phyloP scores from a whole-genome alignment of 768 basidiomycete genomes.

The Infundibulicybe gibba region DNA sequence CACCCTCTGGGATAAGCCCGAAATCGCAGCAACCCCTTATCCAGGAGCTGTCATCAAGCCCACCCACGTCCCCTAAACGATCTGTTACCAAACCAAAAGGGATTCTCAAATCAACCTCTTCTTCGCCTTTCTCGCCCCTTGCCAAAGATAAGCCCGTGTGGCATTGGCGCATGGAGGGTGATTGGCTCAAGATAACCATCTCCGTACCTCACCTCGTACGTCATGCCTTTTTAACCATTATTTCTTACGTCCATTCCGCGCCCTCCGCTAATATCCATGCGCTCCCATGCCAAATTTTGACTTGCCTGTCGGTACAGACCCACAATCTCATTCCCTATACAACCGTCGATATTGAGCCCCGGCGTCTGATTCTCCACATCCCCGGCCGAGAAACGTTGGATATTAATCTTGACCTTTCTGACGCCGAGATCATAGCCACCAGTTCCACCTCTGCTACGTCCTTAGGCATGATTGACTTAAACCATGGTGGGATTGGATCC shows the following conservation, averaged over 20 bases:
- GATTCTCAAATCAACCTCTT: constrained; percentile 34
- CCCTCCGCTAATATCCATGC: too few species aligned
- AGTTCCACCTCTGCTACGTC: constrained; percentile 11
- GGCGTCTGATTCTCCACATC: constrained; percentile 49
- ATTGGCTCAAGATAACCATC: constrained; percentile 44
- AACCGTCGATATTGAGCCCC: constrained; percentile 63
- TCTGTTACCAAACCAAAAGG: constrained; percentile 25
- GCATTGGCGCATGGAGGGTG: constrained; percentile 46
- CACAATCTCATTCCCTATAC: constrained; percentile 39
- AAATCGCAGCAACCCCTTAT: constrained; percentile 35
- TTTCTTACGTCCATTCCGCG: background rate
- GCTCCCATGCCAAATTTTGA: too few species aligned
- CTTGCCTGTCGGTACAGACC: constrained; percentile 30
- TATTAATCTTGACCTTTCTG: constrained; percentile 51
- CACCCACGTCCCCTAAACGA: background rate
- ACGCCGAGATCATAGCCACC: constrained; percentile 45
- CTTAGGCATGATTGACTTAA: background rate
- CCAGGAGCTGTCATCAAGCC: constrained; percentile 30
- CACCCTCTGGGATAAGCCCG: constrained; percentile 6
- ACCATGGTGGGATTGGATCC: constrained; percentile 12
- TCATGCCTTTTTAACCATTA: constrained; percentile 6
- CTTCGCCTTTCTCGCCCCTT: background rate
- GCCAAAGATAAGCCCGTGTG: constrained; percentile 30
- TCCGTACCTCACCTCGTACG: constrained; percentile 57
- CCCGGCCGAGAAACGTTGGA: constrained; percentile 50